Base-by-base conservation (phyloP, 768 basidiomycete genomes). In the Rhodocollybia butyracea region DNA sequence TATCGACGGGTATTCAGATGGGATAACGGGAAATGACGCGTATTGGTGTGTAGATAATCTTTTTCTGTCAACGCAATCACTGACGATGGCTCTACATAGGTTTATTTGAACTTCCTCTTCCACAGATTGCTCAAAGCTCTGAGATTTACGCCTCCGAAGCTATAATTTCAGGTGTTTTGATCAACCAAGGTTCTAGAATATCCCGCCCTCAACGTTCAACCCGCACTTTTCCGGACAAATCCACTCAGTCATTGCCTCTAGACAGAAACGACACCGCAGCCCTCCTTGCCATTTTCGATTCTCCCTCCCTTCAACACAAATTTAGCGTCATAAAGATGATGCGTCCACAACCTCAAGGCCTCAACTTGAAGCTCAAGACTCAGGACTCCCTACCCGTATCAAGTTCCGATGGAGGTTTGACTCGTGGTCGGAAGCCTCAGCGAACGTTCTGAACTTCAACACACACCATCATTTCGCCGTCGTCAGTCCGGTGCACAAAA, bases 331-430 rank as follows among this genome's bases (percentile, higher is more conserved):
- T 19, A 63, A 69, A 42, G 64, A 70, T n/a, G 70, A 74, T 54
- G 69, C 57, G 65, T 78, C 21, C 77, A 74, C 46, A 72, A 71
- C 8, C 66, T 78, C 15, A n/a, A n/a, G n/a, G n/a, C n/a, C n/a
- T n/a, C n/a, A n/a, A n/a, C n/a, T n/a, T n/a, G n/a, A n/a, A n/a
- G n/a, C n/a, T n/a, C n/a, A n/a, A n/a, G n/a, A n/a, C n/a, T n/a
- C n/a, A n/a, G n/a, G n/a, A n/a, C n/a, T n/a, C n/a, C n/a, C n/a
- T n/a, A n/a, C n/a, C n/a, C n/a, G n/a, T n/a, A n/a, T n/a, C n/a
- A n/a, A n/a, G n/a, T n/a, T n/a, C n/a, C n/a, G n/a, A n/a, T n/a
- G n/a, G n/a, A n/a, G n/a, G n/a, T n/a, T n/a, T n/a, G n/a, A n/a
- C n/a, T n/a, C n/a, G n/a, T n/a, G n/a, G n/a, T n/a, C n/a, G n/a